Percentiles rank a stretch among this genome's conserved stretches.
These are phyloP conservation scores for Chalciporus pseudorubinellus DNA, from an alignment of 768 basidiomycete species.

Conservation along the genomic window DNA sequence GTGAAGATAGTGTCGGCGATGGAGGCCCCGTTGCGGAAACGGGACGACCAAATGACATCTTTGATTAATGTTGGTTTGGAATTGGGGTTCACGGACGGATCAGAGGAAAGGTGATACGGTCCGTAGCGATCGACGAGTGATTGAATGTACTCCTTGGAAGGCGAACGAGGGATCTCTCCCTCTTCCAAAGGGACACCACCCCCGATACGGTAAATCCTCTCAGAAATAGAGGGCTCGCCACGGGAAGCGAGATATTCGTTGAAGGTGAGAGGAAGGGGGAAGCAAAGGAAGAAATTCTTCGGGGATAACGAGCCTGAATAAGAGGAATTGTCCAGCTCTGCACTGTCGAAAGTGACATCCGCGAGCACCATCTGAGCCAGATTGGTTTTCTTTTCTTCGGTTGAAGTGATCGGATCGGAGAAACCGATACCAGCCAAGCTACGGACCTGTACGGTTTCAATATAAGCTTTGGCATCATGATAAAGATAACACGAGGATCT, in stretches of 20 bases:
- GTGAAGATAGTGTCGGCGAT: constrained; percentile 41
- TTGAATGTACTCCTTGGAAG: constrained; percentile 44
- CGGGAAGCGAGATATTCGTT: constrained; percentile 15
- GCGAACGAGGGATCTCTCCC: constrained; percentile 37
- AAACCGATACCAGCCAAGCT: constrained; percentile 41
- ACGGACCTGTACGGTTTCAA: constrained; percentile 38
- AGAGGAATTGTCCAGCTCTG: neutral
- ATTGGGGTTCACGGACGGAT: constrained; percentile 33
- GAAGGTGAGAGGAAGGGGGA: constrained; percentile 36
- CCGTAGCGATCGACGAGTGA: constrained; percentile 41
- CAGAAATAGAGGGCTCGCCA: constrained; percentile 5
- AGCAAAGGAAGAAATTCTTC: constrained; percentile 34
- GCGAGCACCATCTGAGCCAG: constrained; percentile 45
- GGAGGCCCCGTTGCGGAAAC: constrained; percentile 45
- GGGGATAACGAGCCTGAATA: constrained; percentile 24
- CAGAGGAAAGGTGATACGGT: constrained; percentile 33
- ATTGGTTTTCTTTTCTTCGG: constrained; percentile 24
- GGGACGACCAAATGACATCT: constrained; percentile 43
- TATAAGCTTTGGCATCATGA: neutral
- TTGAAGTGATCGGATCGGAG: constrained; percentile 38
- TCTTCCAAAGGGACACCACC: constrained; percentile 36
- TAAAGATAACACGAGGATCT: constrained; percentile 8
- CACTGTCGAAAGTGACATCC: constrained; percentile 39
- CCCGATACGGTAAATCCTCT: constrained; percentile 39
- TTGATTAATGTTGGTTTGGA: constrained; percentile 32